phyloP scores from a whole-genome alignment of 441 rosid genomes.

The Croton setiger region DNA sequence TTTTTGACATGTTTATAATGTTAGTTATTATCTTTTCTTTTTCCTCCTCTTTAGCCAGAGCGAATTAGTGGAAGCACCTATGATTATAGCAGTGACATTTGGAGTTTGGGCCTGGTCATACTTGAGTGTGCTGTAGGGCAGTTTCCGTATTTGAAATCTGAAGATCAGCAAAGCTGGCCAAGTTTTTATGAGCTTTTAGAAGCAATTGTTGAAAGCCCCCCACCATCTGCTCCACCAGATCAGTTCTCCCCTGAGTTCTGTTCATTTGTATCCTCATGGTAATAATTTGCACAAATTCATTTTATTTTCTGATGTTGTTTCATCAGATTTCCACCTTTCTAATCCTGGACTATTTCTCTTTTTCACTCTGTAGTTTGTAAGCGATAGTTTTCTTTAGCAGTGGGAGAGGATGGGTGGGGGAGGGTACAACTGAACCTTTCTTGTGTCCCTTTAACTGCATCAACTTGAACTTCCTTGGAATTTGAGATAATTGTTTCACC shows the following conservation, averaged over 20 bases:
- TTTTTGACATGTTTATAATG: neutral
- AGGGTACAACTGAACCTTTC: no score
- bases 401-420: no score
- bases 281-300: no score
- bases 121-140: slow-evolving; percentile 92
- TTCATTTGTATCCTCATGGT: no score
- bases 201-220: slow-evolving; percentile 81
- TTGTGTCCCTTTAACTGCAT: no score
- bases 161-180: slow-evolving; percentile 85
- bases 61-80: slow-evolving; percentile 84
- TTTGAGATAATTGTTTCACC: no score
- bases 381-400: neutral
- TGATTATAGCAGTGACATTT: slow-evolving; percentile 88
- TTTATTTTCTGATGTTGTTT: no score
- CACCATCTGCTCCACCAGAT: slow-evolving; percentile 89
- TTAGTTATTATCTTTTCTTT: neutral
- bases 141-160: slow-evolving; percentile 82
- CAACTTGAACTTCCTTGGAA: no score
- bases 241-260: slow-evolving; percentile 76
- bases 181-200: slow-evolving; percentile 91
- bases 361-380: no score
- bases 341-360: no score
- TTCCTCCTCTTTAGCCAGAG: slow-evolving; percentile 55
- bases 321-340: no score
- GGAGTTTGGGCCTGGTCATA: slow-evolving; percentile 95